Conservation (phyloP, 805 yeast genomes). For the Metschnikowia borealis region DNA sequence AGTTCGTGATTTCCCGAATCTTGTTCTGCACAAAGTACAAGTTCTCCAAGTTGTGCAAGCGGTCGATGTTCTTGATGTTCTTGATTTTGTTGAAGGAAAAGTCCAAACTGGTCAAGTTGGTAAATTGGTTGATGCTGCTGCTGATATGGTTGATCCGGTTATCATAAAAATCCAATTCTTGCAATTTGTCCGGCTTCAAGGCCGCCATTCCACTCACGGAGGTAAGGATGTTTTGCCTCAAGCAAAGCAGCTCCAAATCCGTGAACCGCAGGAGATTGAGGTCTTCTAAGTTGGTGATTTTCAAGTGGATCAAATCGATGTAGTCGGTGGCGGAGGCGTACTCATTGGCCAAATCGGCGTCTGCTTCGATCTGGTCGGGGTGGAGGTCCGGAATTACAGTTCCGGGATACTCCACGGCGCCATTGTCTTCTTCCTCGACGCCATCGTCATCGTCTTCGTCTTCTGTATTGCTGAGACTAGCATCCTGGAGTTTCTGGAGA, state of each 20-base stretch:
- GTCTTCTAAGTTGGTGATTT: constrained; percentile 59
- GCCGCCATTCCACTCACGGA: constrained; percentile 55
- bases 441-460: constrained; percentile 21
- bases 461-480: constrained; percentile 16
- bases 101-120: constrained; percentile 60
- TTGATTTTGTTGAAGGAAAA: constrained; percentile 86
- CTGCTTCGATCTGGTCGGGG: constrained; percentile 61
- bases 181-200: constrained; percentile 58
- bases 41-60: constrained; percentile 57
- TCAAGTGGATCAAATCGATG: constrained; percentile 66
- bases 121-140: constrained; percentile 58
- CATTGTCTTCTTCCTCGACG: constrained; percentile 26
- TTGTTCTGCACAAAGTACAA: constrained; percentile 87
- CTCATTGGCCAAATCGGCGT: constrained; percentile 58
- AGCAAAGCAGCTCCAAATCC: constrained; percentile 55
- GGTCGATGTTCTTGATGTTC: constrained; percentile 73
- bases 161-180: constrained; percentile 86
- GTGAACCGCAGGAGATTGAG: constrained; percentile 55
- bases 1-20: constrained; percentile 65
- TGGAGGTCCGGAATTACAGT: constrained; percentile 41
- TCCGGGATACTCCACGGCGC: constrained; percentile 43
- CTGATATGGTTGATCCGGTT: constrained; percentile 86
- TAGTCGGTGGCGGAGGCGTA: constrained; percentile 54
- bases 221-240: constrained; percentile 80
- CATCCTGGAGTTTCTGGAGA: constrained; percentile 2